Base-by-base conservation (phyloP, 495 filamentous ascomycete genomes). In the Penicillium alfredii region DNA sequence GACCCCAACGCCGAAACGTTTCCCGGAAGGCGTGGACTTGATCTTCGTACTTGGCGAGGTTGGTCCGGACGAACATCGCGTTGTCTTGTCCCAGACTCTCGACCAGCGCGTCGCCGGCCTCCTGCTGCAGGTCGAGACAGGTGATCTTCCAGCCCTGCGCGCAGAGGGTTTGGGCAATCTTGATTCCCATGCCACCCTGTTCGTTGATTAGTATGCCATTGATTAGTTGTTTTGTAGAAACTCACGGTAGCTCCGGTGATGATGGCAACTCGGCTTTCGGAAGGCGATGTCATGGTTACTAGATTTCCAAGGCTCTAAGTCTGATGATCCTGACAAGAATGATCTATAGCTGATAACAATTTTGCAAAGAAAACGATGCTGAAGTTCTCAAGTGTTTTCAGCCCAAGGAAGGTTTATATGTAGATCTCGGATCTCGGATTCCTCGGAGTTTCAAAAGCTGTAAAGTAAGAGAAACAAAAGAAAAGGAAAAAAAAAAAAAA, bases 161-260 rank as follows among this genome's bases (percentile, higher is more conserved):
- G 25, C 31, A 35, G n/a, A 60, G 47, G 27, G 49, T 34, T 29
- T 41, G 41, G 21, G 31, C 42, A 3, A 60, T 25, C 11, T 56
- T 47, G 33, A 45, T 14, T 22, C 56, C 56, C 8, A 60, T 53
- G 30, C 56, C 56, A 13, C 53, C 56, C 56, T 60, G 29, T 17
- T 14, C n/a, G 15, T 31, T 16, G 24, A 31, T 24, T 3, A n/a
- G 2, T 9, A 17, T 9, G 4, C 7, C 8, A 16, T 4, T 2
- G 12, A 17, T 5, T 8, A 18, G 13, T 16, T 24, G 12, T 10
- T 12, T 21, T 40, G 27, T 28, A n/a, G n/a, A 53, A n/a, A n/a
- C 50, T 53, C 9, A 50, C 50, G 23, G 50, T 53, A 15, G 45
- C 50, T 11, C 50, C 50, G 12, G 41, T 33, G 20, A 53, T 13